These are phyloP conservation scores for Trichoderma oligosporum DNA, from an alignment of 2,329 filamentous ascomycete genomes.

Conservation along the genomic window DNA sequence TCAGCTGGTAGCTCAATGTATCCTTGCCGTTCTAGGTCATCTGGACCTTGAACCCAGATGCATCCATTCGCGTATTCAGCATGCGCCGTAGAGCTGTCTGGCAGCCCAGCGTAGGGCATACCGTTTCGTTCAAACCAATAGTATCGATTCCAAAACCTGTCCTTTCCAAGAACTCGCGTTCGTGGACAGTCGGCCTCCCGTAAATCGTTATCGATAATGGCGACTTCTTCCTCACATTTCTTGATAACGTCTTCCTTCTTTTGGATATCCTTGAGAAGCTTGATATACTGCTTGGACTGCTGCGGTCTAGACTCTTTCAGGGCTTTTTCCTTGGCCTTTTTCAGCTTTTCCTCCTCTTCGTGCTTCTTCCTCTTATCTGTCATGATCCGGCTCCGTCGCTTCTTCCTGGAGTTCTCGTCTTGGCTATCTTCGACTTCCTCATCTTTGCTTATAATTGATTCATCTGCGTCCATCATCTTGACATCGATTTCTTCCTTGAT, in stretches of 20 bases:
- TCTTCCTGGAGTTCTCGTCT: slow-evolving; percentile 57
- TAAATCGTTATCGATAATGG: slow-evolving; percentile 81
- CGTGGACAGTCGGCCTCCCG: slow-evolving; percentile 91
- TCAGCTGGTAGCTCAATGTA: slow-evolving; percentile 76
- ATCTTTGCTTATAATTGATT: slow-evolving; percentile 52
- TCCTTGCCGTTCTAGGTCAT: slow-evolving; percentile 79
- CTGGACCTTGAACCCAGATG: slow-evolving; percentile 93
- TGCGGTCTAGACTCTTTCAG: slow-evolving; percentile 68
- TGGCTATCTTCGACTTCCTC: slow-evolving; percentile 65
- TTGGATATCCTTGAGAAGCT: slow-evolving; percentile 82
- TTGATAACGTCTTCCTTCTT: slow-evolving; percentile 78
- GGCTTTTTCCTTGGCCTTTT: slow-evolving; percentile 67
- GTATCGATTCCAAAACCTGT: slow-evolving; percentile 97
- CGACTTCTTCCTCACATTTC: slow-evolving; percentile 80
- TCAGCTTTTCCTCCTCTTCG: slow-evolving; percentile 66
- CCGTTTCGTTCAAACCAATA: slow-evolving; percentile 99
- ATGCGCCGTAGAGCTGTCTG: slow-evolving; percentile 78
- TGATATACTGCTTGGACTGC: slow-evolving; percentile 84
- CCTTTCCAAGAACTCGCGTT: slow-evolving; percentile 83
- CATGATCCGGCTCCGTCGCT: slow-evolving; percentile 54
- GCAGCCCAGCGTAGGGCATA: slow-evolving; percentile 90
- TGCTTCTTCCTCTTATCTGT: slow-evolving; percentile 71
- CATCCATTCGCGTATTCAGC: slow-evolving; percentile 91
- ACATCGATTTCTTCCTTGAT: slow-evolving; percentile 52
- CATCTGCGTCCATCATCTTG: slow-evolving; percentile 62